phyloP scores from a whole-genome alignment of 148 eudicot genomes.

The Vaccinium darrowii region DNA sequence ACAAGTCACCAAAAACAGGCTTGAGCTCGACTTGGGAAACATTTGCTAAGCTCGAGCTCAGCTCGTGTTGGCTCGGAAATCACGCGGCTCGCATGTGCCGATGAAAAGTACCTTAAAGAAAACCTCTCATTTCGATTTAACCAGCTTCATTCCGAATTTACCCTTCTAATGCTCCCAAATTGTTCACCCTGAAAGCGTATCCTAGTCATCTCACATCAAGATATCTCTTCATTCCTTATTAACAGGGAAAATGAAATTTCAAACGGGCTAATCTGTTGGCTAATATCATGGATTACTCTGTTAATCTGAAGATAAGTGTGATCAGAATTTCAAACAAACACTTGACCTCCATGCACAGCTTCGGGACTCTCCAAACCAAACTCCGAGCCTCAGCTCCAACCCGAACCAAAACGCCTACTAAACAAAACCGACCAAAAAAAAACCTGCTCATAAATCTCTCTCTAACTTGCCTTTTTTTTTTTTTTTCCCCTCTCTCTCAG shows the following conservation, averaged over 20 bases:
- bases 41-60: no score
- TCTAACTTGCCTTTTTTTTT: no score
- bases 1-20: no score
- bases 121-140: no score
- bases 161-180: background rate
- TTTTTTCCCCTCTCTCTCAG: no score
- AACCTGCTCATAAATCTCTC: background rate
- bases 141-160: background rate
- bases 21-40: no score
- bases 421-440: background rate
- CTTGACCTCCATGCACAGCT: slow-evolving; percentile 3
- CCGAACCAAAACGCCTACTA: slow-evolving; percentile 13
- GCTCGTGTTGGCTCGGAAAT: no score
- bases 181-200: background rate
- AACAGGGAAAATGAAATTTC: background rate
- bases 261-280: background rate
- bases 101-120: no score
- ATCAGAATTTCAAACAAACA: background rate
- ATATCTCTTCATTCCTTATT: background rate
- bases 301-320: background rate
- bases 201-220: background rate
- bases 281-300: background rate
- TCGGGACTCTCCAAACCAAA: slow-evolving; percentile 5
- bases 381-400: background rate
- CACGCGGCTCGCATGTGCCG: no score